These are phyloP conservation scores for Parasitella parasitica DNA, from an alignment of 371 early-diverging fungal species.

Conservation along the genomic window DNA sequence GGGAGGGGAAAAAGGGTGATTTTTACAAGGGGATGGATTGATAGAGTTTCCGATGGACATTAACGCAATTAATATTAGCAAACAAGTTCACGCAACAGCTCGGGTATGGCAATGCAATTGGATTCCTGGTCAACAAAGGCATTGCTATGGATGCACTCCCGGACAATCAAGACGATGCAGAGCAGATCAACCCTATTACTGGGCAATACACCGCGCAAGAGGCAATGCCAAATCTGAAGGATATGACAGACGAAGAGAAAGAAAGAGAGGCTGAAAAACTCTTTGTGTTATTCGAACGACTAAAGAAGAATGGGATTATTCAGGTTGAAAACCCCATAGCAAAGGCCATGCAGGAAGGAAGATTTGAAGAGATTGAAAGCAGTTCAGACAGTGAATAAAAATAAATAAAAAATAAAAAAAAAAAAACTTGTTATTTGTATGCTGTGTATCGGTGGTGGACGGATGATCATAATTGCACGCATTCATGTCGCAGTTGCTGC, in stretches of 20 bases:
- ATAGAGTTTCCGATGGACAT: neutral
- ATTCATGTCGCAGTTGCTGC: neutral
- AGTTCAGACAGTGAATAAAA: constrained; percentile 14
- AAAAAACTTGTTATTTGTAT: neutral
- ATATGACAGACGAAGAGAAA: constrained; percentile 96
- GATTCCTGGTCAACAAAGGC: constrained; percentile 75
- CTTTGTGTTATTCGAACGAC: constrained; percentile 89
- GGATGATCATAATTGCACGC: neutral
- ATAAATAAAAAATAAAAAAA: neutral
- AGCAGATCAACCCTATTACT: constrained; percentile 82
- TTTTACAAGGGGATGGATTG: neutral
- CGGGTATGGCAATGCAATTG: constrained; percentile 93
- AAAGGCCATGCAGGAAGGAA: constrained; percentile 50
- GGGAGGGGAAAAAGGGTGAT: neutral
- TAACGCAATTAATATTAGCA: constrained; percentile 43
- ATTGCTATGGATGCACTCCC: constrained; percentile 48
- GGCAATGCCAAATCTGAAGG: constrained; percentile 56
- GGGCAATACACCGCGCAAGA: constrained; percentile 59
- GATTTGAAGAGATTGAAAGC: constrained; percentile 29
- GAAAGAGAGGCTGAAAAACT: constrained; percentile 91
- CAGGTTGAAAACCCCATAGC: constrained; percentile 69
- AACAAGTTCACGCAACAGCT: constrained; percentile 70
- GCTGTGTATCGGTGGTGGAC: neutral
- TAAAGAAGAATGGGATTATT: constrained; percentile 89
- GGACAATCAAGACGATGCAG: neutral